A percentile compares a stretch with the other conserved stretches of the same genome.
Evolutionary conservation across 2,329 filamentous ascomycete genomes (phyloP).

Genomic region (Cylindrodendrum hubeiense): DNA sequence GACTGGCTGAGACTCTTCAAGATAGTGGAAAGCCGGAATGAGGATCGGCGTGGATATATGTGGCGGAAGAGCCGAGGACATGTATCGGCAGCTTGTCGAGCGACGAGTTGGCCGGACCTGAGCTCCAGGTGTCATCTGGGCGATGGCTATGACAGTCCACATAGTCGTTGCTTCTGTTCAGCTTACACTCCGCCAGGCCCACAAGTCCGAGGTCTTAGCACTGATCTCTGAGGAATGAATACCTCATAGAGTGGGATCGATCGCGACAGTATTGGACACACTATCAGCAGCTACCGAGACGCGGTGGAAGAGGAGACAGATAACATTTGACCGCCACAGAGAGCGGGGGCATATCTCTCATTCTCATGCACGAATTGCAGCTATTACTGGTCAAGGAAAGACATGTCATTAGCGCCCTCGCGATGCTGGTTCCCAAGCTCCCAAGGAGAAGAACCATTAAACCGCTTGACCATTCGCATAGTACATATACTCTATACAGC

Average conservation of each 20-base stretch:
- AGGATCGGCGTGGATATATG: neutral
- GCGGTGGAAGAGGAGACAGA: too few relatives aligned
- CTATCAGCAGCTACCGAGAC: neutral
- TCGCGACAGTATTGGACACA: neutral
- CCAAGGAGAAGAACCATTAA: too few relatives aligned
- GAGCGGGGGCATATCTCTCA: too few relatives aligned
- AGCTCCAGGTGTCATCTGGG: neutral
- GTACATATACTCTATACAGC: too few relatives aligned
- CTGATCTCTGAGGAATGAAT: neutral
- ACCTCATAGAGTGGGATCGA: neutral
- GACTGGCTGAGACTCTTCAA: neutral
- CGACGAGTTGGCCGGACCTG: neutral
- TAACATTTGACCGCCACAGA: too few relatives aligned
- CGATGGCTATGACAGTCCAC: neutral
- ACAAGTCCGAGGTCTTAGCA: neutral
- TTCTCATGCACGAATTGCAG: too few relatives aligned
- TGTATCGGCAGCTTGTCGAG: neutral
- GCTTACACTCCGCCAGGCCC: neutral
- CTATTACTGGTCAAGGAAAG: too few relatives aligned
- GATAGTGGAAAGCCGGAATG: neutral
- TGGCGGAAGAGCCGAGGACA: neutral
- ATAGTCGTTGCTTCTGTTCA: neutral
- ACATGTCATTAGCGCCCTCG: too few relatives aligned
- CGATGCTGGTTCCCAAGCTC: too few relatives aligned
- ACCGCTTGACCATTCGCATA: too few relatives aligned